These are phyloP conservation scores for Leonotis leonurus DNA, from an alignment of 257 asterid species.

Conservation along the genomic window DNA sequence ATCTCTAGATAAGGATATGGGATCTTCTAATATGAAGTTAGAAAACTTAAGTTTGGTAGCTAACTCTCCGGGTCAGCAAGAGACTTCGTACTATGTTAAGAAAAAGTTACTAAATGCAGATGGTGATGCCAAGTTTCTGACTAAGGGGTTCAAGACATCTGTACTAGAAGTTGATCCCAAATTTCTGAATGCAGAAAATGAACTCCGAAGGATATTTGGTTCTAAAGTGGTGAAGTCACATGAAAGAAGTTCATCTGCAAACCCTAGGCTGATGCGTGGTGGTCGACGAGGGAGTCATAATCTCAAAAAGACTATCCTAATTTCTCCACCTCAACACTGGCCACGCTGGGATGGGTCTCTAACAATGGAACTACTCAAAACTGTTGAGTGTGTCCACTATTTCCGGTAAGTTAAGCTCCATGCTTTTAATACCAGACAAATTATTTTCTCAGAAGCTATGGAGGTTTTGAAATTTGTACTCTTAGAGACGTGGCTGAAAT, in stretches of 20 bases:
- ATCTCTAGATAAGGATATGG: conserved; percentile 19
- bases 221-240: conserved; percentile 72
- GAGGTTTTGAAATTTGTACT: neutral
- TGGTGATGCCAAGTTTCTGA: conserved; percentile 24
- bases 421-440: neutral
- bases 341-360: conserved; percentile 95
- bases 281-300: conserved; percentile 66
- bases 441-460: neutral
- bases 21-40: conserved; percentile 24
- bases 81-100: conserved; percentile 22
- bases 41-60: conserved; percentile 43
- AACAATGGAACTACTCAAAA: conserved; percentile 76
- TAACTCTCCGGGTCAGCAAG: conserved; percentile 38
- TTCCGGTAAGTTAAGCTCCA: conserved; percentile 55
- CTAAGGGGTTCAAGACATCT: conserved; percentile 33
- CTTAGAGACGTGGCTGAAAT: neutral
- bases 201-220: conserved; percentile 88
- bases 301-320: conserved; percentile 67
- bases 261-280: conserved; percentile 56
- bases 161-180: conserved; percentile 73
- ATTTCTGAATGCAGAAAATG: conserved; percentile 83
- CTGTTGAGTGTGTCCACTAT: conserved; percentile 52
- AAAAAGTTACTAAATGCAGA: conserved; percentile 25
- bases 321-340: conserved; percentile 89
- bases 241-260: conserved; percentile 53